Evolutionary conservation across 2,329 filamentous ascomycete genomes (phyloP).

Genomic region (Epichloe coenophiala): DNA sequence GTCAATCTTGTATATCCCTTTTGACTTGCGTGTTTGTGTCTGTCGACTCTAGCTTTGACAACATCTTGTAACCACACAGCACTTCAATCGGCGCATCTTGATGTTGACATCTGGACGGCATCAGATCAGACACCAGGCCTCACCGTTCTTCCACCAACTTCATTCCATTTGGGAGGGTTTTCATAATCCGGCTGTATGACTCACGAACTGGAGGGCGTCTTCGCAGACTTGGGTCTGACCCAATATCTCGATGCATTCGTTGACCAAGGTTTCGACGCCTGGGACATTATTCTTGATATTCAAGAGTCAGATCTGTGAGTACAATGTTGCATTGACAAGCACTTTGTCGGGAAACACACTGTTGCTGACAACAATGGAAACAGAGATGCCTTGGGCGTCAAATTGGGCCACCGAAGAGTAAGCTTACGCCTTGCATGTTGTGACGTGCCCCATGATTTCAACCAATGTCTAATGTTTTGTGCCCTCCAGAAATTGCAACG

Average conservation of each 20-base stretch:
- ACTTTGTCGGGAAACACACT: background rate
- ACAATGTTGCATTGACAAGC: background rate
- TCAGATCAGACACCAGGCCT: background rate
- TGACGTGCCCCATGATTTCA: slow-evolving; percentile 3
- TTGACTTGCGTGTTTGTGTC: background rate
- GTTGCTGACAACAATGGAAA: slow-evolving; percentile 11
- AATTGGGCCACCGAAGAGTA: slow-evolving; percentile 70
- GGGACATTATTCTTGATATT: slow-evolving; percentile 73
- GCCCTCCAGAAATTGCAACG: slow-evolving; percentile 64
- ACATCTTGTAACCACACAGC: background rate
- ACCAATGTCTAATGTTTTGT: slow-evolving; percentile 4
- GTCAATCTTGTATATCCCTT: background rate
- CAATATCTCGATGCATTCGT: slow-evolving; percentile 63
- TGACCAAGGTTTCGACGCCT: slow-evolving; percentile 72
- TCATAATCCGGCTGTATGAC: slow-evolving; percentile 25
- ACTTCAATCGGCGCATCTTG: background rate
- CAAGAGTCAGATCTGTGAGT: slow-evolving; percentile 70
- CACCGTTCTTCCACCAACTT: background rate
- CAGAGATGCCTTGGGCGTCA: slow-evolving; percentile 61
- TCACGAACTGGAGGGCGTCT: slow-evolving; percentile 48
- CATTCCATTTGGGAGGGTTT: background rate
- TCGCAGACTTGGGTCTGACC: slow-evolving; percentile 63
- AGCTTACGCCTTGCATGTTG: slow-evolving; percentile 17
- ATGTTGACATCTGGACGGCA: slow-evolving; percentile 6
- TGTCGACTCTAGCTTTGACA: background rate